phyloP scores from a whole-genome alignment of 192 early-diverging fungal species.

The Radiomyces spectabilis region DNA sequence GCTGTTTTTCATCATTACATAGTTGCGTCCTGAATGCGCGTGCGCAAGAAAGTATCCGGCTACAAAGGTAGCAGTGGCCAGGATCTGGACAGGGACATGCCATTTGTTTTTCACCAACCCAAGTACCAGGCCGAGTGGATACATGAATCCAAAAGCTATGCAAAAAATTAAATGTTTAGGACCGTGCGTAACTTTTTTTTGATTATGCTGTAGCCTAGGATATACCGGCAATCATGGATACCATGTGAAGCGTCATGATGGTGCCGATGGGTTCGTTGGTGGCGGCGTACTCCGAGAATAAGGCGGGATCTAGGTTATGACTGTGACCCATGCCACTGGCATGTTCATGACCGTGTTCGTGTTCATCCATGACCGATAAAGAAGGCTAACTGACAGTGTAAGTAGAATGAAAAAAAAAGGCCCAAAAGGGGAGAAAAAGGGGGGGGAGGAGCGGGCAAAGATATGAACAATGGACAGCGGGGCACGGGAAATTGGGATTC shows the following conservation, averaged over 20 bases:
- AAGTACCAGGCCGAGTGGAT: constrained; percentile 43
- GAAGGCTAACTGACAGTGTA: background rate
- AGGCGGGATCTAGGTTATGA: constrained; percentile 15
- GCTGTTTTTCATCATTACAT: constrained; percentile 21
- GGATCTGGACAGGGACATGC: constrained; percentile 57
- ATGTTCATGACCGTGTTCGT: background rate
- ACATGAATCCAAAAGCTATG: constrained; percentile 27
- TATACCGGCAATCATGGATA: constrained; percentile 19
- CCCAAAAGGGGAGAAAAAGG: background rate
- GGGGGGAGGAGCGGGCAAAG: background rate
- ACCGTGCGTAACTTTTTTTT: too few species aligned
- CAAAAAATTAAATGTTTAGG: background rate
- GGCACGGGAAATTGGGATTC: too few species aligned
- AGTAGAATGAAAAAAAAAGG: background rate
- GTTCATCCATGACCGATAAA: constrained; percentile 4
- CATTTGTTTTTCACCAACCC: constrained; percentile 45
- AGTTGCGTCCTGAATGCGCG: constrained; percentile 52
- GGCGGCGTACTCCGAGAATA: constrained; percentile 16
- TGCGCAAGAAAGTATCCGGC: constrained; percentile 55
- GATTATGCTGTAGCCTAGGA: too few species aligned
- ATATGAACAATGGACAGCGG: background rate
- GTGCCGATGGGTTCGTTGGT: constrained; percentile 26
- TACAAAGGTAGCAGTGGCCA: constrained; percentile 34
- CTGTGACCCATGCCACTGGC: constrained; percentile 9
- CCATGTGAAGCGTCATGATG: constrained; percentile 25